Conservation (phyloP, 2,329 filamentous ascomycete species). For the Arthrobotrys iridis region DNA sequence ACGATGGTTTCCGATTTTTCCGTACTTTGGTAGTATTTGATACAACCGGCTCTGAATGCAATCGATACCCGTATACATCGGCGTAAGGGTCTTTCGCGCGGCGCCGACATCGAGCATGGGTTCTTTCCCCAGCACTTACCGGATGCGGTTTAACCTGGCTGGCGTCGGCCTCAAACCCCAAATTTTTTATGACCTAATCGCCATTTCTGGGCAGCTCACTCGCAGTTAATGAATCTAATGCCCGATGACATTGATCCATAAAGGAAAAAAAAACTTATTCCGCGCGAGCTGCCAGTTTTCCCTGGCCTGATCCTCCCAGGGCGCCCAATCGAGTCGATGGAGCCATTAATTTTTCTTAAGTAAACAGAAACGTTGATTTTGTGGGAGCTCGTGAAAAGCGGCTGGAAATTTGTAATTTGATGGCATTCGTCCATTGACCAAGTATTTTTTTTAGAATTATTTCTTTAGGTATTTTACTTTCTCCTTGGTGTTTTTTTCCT, state of each 20-base stretch:
- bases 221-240: slow-evolving; percentile 28
- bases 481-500: too few species aligned
- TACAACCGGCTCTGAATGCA: too few species aligned
- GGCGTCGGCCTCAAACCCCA: slow-evolving; percentile 9
- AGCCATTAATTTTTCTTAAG: background rate
- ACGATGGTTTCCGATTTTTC: too few species aligned
- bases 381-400: slow-evolving; percentile 19
- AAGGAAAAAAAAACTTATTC: slow-evolving; percentile 40
- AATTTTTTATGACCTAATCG: slow-evolving; percentile 6
- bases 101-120: background rate
- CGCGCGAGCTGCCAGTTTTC: background rate
- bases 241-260: slow-evolving; percentile 28
- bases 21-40: too few species aligned
- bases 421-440: slow-evolving; percentile 26
- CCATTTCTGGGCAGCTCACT: background rate
- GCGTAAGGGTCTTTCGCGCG: background rate
- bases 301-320: background rate
- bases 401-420: slow-evolving; percentile 40
- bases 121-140: slow-evolving; percentile 5
- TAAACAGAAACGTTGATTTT: background rate
- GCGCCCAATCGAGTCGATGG: too few species aligned
- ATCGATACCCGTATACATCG: background rate
- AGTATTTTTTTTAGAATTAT: background rate
- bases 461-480: slow-evolving; percentile 13
- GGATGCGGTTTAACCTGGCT: slow-evolving; percentile 36